Conservation (phyloP, 2,329 filamentous ascomycete species). For the Macrophomina tecta region DNA sequence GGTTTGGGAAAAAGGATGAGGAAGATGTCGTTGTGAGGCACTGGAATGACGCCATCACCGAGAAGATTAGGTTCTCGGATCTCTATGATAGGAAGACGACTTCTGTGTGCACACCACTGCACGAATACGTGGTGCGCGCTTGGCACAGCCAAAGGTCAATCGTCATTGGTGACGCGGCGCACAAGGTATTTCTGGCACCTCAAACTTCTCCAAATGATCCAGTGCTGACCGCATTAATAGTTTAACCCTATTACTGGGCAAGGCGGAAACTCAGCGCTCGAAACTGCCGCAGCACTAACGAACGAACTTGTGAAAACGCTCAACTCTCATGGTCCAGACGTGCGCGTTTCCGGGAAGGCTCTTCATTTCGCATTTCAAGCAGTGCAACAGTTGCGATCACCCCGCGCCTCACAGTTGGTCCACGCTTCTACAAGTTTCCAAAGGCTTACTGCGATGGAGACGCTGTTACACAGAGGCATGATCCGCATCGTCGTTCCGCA, state of each 20-base stretch:
- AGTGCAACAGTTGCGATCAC: too few species aligned
- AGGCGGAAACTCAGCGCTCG: slow-evolving; percentile 35
- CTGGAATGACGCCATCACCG: slow-evolving; percentile 37
- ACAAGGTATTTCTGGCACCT: slow-evolving; percentile 42
- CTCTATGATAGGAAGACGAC: slow-evolving; percentile 38
- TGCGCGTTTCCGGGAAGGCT: too few species aligned
- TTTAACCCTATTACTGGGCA: slow-evolving; percentile 32
- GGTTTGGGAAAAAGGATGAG: slow-evolving; percentile 35
- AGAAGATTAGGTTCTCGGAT: slow-evolving; percentile 41
- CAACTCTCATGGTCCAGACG: too few species aligned
- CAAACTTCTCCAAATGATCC: too few species aligned
- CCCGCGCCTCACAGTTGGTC: too few species aligned
- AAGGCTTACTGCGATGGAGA: too few species aligned
- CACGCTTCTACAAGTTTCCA: too few species aligned
- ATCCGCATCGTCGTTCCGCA: too few species aligned
- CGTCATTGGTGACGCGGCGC: slow-evolving; percentile 50
- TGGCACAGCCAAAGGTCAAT: slow-evolving; percentile 50
- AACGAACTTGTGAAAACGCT: background rate
- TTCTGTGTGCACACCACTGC: slow-evolving; percentile 38
- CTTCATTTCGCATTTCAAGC: too few species aligned
- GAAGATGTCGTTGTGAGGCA: slow-evolving; percentile 36
- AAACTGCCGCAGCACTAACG: slow-evolving; percentile 32
- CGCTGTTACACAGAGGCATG: too few species aligned
- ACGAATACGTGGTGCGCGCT: slow-evolving; percentile 46
- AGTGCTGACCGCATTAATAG: background rate